Evolutionary conservation across 2,329 filamentous ascomycete species (phyloP).

Genomic region (Purpureocillium lavendulum): DNA sequence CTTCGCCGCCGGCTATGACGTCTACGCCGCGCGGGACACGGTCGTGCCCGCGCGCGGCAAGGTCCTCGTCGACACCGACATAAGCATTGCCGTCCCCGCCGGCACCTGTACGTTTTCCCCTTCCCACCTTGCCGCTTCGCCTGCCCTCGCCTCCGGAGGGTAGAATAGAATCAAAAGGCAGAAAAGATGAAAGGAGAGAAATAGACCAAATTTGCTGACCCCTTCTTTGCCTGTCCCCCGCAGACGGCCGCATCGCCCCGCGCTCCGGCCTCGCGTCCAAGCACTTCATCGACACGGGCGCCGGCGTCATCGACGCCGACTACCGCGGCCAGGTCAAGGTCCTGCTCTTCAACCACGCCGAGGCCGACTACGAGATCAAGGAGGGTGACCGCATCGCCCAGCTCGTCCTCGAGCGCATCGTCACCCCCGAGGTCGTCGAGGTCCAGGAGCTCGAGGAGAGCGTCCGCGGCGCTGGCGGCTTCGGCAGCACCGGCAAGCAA

Average conservation of each 20-base stretch:
- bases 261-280: conserved; percentile 88
- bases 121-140: neutral
- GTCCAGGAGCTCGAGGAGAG: conserved; percentile 85
- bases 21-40: conserved; percentile 72
- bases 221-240: no score
- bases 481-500: conserved; percentile 69
- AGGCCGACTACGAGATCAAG: conserved; percentile 71
- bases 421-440: conserved; percentile 85
- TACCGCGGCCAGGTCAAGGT: conserved; percentile 94
- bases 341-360: conserved; percentile 85
- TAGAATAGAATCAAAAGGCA: neutral
- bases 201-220: no score
- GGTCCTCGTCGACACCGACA: conserved; percentile 80
- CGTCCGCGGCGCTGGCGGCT: conserved; percentile 81
- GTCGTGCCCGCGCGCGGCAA: conserved; percentile 76
- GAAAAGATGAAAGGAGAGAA: no score
- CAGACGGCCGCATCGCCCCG: conserved; percentile 83
- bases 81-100: conserved; percentile 81
- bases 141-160: neutral
- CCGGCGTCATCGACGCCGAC: conserved; percentile 95
- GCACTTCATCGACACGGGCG: conserved; percentile 92
- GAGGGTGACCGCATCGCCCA: conserved; percentile 90
- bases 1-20: conserved; percentile 87
- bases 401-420: conserved; percentile 88
- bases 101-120: conserved; percentile 66